Evolutionary conservation across 2,329 filamentous ascomycete species (phyloP).

Genomic region (Xylariaceae sp.): DNA sequence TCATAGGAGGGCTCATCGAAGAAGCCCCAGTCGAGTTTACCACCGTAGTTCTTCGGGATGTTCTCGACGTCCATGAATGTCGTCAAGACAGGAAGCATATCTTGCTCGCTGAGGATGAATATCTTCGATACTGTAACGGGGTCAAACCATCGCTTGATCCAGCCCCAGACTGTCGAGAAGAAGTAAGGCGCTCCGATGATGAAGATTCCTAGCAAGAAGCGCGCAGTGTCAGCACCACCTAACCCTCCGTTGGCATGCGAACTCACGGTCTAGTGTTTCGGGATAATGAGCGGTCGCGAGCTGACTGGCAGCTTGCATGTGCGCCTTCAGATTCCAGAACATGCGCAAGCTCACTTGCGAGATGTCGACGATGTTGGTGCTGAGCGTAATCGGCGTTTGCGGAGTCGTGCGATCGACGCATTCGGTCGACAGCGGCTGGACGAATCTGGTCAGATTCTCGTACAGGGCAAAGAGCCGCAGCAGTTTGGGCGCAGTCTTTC

Average conservation of each 20-base stretch:
- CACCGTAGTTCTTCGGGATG: slow-evolving; percentile 87
- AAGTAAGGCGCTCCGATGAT: slow-evolving; percentile 87
- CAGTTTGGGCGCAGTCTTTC: slow-evolving; percentile 67
- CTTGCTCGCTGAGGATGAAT: slow-evolving; percentile 71
- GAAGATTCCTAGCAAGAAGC: slow-evolving; percentile 37
- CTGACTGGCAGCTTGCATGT: slow-evolving; percentile 89
- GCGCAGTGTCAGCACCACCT: neutral
- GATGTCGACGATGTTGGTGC: slow-evolving; percentile 93
- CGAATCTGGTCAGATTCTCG: slow-evolving; percentile 85
- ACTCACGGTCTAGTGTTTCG: slow-evolving; percentile 72
- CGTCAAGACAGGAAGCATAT: slow-evolving; percentile 71
- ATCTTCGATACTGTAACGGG: slow-evolving; percentile 94
- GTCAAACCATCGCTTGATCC: slow-evolving; percentile 94
- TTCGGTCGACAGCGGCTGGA: slow-evolving; percentile 76
- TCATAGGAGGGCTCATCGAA: slow-evolving; percentile 65
- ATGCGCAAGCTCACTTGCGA: slow-evolving; percentile 81
- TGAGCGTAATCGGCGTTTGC: slow-evolving; percentile 82
- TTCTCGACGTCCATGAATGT: slow-evolving; percentile 76
- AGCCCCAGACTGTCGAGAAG: slow-evolving; percentile 90
- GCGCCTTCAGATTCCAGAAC: slow-evolving; percentile 89
- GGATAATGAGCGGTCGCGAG: slow-evolving; percentile 92
- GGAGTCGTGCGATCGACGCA: slow-evolving; percentile 65
- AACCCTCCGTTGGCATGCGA: neutral
- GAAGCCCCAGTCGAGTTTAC: slow-evolving; percentile 76
- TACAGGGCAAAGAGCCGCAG: slow-evolving; percentile 87